phyloP scores from a whole-genome alignment of 495 filamentous ascomycete genomes.

The Viridothelium virens region DNA sequence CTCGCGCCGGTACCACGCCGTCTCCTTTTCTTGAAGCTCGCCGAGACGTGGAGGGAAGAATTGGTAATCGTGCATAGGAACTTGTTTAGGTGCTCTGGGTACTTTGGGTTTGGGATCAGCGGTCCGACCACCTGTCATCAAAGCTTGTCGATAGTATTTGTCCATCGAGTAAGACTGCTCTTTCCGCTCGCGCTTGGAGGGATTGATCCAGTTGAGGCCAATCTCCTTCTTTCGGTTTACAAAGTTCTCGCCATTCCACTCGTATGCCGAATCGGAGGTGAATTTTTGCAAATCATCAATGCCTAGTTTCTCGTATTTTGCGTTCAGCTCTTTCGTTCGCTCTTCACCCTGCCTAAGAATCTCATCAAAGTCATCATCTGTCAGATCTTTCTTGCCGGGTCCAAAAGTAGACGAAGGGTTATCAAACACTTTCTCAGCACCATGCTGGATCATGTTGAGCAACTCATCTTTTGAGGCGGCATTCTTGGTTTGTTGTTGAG shows the following conservation, averaged over 20 bases:
- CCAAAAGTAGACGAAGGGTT: constrained; percentile 52
- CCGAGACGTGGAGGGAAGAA: constrained; percentile 80
- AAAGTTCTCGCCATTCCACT: constrained; percentile 98
- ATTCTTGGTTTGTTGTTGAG: constrained; percentile 81
- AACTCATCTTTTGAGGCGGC: constrained; percentile 92
- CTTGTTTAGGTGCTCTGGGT: constrained; percentile 90
- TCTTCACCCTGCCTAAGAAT: constrained; percentile 83
- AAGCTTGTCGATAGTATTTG: constrained; percentile 91
- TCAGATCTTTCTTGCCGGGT: constrained; percentile 53
- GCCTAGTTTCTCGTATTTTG: constrained; percentile 93
- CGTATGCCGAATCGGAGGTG: constrained; percentile 83
- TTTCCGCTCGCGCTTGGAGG: constrained; percentile 95
- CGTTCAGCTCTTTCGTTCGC: constrained; percentile 80
- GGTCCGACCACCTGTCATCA: constrained; percentile 75
- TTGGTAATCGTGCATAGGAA: constrained; percentile 89
- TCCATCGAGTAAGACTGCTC: constrained; percentile 97
- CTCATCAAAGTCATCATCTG: constrained; percentile 81
- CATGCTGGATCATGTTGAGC: constrained; percentile 96
- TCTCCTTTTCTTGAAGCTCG: constrained; percentile 92
- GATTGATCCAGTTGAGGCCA: constrained; percentile 95
- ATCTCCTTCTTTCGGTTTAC: constrained; percentile 93
- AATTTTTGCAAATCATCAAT: constrained; percentile 98
- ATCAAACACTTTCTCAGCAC: constrained; percentile 87
- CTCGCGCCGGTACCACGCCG: constrained; percentile 89
- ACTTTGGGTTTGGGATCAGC: constrained; percentile 89